Evolutionary conservation across 75 land plant species (phyloP).

Genomic region (Adiantum capillusveneris): DNA sequence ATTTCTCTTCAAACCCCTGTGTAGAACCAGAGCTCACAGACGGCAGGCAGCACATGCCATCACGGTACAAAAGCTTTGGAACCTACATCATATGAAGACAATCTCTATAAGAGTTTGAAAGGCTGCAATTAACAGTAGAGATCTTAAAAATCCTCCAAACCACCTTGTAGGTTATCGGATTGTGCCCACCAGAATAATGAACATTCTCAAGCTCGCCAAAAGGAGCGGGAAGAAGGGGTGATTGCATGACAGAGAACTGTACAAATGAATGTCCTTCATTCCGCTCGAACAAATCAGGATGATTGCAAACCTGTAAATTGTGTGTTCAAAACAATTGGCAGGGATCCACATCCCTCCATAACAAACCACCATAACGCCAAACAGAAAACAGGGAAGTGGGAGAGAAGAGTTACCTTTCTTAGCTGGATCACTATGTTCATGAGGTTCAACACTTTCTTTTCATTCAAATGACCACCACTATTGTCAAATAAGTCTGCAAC

Average conservation of each 20-base stretch:
- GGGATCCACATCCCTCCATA: too few relatives aligned
- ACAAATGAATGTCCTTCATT: constrained; percentile 86
- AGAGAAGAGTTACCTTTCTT: constrained; percentile 57
- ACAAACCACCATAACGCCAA: too few relatives aligned
- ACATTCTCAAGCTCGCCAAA: constrained; percentile 86
- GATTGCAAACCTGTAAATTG: constrained; percentile 76
- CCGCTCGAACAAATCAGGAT: constrained; percentile 97
- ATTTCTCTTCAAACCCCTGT: constrained; percentile 40
- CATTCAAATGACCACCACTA: constrained; percentile 64
- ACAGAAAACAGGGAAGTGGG: too few relatives aligned
- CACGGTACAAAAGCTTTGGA: constrained; percentile 76
- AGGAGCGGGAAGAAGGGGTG: constrained; percentile 72
- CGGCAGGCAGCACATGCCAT: constrained; percentile 36
- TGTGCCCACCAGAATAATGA: constrained; percentile 63
- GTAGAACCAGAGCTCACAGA: constrained; percentile 28
- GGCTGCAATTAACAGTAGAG: not conserved
- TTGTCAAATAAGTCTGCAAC: constrained; percentile 80
- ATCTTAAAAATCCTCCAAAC: not conserved
- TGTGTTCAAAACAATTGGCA: too few relatives aligned
- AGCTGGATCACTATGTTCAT: constrained; percentile 99
- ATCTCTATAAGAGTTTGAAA: too few relatives aligned
- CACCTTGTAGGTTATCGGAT: constrained; percentile 78
- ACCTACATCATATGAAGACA: constrained; percentile 35
- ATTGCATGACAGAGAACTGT: constrained; percentile 59
- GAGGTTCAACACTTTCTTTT: constrained; percentile 77